These are phyloP conservation scores for Aaosphaeria arxii DNA, from an alignment of 2,329 filamentous ascomycete species.

Conservation along the genomic window DNA sequence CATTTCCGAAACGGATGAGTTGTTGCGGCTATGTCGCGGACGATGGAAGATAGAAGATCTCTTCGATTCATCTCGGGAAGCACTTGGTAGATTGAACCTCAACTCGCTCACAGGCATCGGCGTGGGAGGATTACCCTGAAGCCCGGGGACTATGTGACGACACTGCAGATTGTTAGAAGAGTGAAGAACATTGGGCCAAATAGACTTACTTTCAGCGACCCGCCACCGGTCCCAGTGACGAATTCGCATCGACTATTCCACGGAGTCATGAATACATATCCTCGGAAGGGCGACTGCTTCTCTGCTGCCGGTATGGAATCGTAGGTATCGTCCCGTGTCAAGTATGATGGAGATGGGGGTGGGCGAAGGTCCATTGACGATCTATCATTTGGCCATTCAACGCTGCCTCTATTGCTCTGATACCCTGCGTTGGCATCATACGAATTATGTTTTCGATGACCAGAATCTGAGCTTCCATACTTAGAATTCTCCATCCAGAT, in stretches of 20 bases:
- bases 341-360: slow-evolving; percentile 12
- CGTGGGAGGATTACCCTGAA: slow-evolving; percentile 29
- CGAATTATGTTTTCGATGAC: slow-evolving; percentile 36
- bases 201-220: slow-evolving; percentile 56
- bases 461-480: slow-evolving; percentile 37
- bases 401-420: slow-evolving; percentile 20
- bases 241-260: slow-evolving; percentile 91
- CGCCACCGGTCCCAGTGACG: slow-evolving; percentile 71
- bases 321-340: slow-evolving; percentile 22
- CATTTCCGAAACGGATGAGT: slow-evolving; percentile 40
- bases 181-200: background rate
- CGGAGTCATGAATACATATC: slow-evolving; percentile 76
- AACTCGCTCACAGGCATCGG: slow-evolving; percentile 70
- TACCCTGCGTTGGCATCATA: slow-evolving; percentile 21
- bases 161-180: slow-evolving; percentile 43
- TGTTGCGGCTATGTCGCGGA: slow-evolving; percentile 24
- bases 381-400: slow-evolving; percentile 10
- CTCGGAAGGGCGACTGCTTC: slow-evolving; percentile 51
- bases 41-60: slow-evolving; percentile 34
- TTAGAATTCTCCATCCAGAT: slow-evolving; percentile 48
- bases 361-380: slow-evolving; percentile 12
- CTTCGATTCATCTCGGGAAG: slow-evolving; percentile 34
- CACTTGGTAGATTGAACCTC: slow-evolving; percentile 79
- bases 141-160: slow-evolving; percentile 63
- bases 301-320: slow-evolving; percentile 40